phyloP scores from a whole-genome alignment of 768 basidiomycete genomes.

The Xerocomellus chrysenteron region DNA sequence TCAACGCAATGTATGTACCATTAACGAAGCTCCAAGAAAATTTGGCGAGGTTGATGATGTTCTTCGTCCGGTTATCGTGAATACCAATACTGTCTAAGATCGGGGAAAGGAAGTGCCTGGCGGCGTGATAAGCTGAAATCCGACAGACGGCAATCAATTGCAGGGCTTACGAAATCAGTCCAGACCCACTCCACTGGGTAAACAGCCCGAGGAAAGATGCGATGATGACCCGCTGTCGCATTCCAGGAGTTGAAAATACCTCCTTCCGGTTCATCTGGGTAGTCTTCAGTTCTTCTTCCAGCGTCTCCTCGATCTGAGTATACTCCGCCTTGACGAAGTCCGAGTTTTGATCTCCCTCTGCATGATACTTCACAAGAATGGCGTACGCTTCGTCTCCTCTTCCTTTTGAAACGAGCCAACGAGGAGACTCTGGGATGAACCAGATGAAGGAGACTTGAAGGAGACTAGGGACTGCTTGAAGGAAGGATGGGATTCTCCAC shows the following conservation, averaged over 20 bases:
- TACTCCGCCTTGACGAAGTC: constrained; percentile 61
- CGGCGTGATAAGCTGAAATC: background rate
- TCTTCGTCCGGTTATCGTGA: constrained; percentile 19
- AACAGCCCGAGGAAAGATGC: constrained; percentile 15
- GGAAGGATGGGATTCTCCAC: constrained; percentile 63
- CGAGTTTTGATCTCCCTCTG: constrained; percentile 51
- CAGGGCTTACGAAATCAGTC: constrained; percentile 5
- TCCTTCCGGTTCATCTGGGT: background rate
- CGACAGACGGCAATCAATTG: rapidly evolving
- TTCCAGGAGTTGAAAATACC: constrained; percentile 11
- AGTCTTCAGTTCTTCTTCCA: constrained; percentile 34
- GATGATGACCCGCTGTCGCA: constrained; percentile 14
- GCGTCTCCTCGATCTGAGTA: constrained; percentile 53
- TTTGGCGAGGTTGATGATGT: constrained; percentile 13
- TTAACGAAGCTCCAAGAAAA: constrained; percentile 12
- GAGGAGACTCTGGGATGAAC: constrained; percentile 63
- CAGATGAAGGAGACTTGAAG: constrained; percentile 56
- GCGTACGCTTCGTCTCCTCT: constrained; percentile 47
- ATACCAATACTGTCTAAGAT: constrained; percentile 21
- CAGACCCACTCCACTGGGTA: constrained; percentile 14
- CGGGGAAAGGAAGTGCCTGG: constrained; percentile 9
- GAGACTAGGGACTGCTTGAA: constrained; percentile 53
- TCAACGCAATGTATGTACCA: constrained; percentile 1
- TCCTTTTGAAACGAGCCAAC: constrained; percentile 61
- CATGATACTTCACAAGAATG: constrained; percentile 57